Evolutionary conservation across 495 filamentous ascomycete species (phyloP), one percentile per base, ranked within the genome.

Genomic region (Talaromyces adpressus): DNA sequence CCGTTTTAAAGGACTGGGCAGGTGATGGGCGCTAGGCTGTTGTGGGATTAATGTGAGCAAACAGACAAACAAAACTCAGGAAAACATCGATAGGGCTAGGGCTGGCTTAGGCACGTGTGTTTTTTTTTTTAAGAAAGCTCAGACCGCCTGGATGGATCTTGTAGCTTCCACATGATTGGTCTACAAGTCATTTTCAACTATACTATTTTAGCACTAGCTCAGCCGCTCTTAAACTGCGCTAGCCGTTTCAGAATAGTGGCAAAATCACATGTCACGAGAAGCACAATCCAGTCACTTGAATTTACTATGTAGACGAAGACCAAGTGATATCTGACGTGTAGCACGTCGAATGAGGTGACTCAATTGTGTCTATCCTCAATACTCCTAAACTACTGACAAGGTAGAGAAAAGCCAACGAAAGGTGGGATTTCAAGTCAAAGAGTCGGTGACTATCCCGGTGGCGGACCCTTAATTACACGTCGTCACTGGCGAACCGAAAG

Each of bases 1-100:
- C 22, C 22, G 23, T 52, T 62, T 62, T 62, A 52, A 51, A 27
- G 25, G 25, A 25, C 60, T 58, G 56, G 45, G 20, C 58, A 18
- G 41, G 14, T n/a, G 39, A n/a, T 27, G 4, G 39, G 9, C 27
- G 39, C 58, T 61, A 61, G 58, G 9, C 20, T 29, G 36, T 14
- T 47, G 20, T 27, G 36, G 58, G 58, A 2, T n/a, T 61, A 49
- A 29, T 5, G 27, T 9, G 16, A 20, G 29, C 27, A 58, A 52
- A 52, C 49, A 41, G 36, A 41, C 36, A 16, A 16, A 41, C 12
- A 11, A 52, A 25, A 53, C 23, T 25, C 49, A 8, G 2, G 5
- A 53, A 25, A 16, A 53, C 5, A 16, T 53, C 9, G 49, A 27
- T 56, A 56, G 52, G 52, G 52, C 22, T 56, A 56, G 52, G 52